Evolutionary conservation across 306 rosid genomes (phyloP).

Genomic region (Oemleria cerasiformis): DNA sequence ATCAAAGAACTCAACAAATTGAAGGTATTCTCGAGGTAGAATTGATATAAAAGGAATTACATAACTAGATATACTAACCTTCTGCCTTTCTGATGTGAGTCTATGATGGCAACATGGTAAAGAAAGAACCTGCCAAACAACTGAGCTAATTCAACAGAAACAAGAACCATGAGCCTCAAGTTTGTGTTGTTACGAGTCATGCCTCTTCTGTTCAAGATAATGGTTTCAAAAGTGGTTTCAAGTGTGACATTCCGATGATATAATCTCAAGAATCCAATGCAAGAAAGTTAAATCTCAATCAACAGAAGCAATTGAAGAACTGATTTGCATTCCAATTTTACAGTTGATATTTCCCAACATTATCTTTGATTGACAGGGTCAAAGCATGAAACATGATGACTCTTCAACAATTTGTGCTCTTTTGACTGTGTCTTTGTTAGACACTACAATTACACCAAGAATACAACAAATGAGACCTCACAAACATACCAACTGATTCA

Average conservation of each 20-base stretch:
- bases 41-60: no score
- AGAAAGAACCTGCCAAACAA: not conserved
- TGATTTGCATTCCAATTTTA: constrained; percentile 47
- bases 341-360: constrained; percentile 43
- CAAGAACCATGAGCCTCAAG: not conserved
- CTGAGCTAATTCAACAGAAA: not conserved
- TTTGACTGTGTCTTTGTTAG: constrained; percentile 6
- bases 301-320: not conserved
- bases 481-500: constrained; percentile 17
- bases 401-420: constrained; percentile 25
- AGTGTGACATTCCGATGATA: not conserved
- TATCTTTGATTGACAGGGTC: constrained; percentile 41
- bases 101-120: no score
- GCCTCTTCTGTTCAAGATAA: not conserved
- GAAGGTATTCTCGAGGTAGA: no score
- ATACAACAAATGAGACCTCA: constrained; percentile 27
- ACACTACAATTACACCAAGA: not conserved
- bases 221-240: not conserved
- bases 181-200: no score
- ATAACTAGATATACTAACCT: no score
- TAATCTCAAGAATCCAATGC: not conserved
- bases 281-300: not conserved
- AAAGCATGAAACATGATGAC: constrained; percentile 22
- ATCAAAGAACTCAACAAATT: no score
- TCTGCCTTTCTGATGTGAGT: no score